Evolutionary conservation across 257 asterid species (phyloP), one percentile per base, ranked within the genome.

Genomic region (Linaria vulgaris): DNA sequence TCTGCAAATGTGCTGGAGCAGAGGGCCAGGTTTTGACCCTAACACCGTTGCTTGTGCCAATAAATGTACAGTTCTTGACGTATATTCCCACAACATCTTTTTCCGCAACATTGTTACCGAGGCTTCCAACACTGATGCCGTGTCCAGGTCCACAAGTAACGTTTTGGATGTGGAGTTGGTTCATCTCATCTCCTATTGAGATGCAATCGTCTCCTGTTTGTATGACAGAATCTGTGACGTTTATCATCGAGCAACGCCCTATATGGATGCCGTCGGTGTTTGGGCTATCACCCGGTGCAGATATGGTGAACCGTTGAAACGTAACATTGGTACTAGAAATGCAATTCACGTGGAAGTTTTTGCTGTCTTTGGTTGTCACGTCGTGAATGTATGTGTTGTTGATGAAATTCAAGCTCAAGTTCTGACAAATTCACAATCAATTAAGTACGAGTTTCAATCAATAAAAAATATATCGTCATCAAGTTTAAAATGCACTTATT

Each of bases 91-190:
- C 14, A 20, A 71, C 68, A 8, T 56, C 67, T 10, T 31, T 30
- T 22, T 72, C 76, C 1, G 41, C 30, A 27, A 39, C 31, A 3
- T 27, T 12, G 62, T 34, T 52, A 3, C 68, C 68, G 12, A 72
- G 72, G 31, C 76, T 72, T n/a, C 76, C 72, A 1, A 65, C 37
- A n/a, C 76, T 72, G 17, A 72, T 54, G 12, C 76, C 76, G 3
- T 71, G 72, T 0, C 76, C 72, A 1, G 72, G 76, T 1, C 76
- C 72, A 27, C 72, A 72, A 6, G 24, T 22, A 5, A 72, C 68
- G 0, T 24, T 45, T 3, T 17, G n/a, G 19, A 71, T 12, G 39
- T 48, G 31, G 16, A 64, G 9, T 25, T 71, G 39, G 3, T 51
- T 23, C 23, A 45, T 44, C 9, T 63, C 76, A 34, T 72, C 68